Base-by-base conservation (phyloP, 148 eudicot species). In the Chenopodium quinoa region DNA sequence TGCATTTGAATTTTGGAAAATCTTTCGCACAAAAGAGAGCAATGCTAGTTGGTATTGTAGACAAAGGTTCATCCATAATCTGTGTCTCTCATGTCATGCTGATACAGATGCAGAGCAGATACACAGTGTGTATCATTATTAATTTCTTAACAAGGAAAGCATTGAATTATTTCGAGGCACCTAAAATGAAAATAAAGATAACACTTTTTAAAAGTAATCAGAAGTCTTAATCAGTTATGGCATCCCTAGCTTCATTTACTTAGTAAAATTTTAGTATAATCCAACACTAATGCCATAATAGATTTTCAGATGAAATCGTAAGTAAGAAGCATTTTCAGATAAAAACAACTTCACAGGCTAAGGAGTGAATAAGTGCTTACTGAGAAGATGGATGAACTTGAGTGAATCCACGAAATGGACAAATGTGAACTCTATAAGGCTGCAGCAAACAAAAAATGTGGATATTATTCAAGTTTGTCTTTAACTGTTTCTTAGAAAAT, bases 371-470 rank as follows among this genome's bases (percentile, higher is more conserved):
- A 56, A 75, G 68, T 73, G 82, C 86, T 81, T 81, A 84, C 86
- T 84, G 84, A 9, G 84, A 75, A 31, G 81, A 52, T 58, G 86
- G 84, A 81, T 84, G 84, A 58, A 84, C 78, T 71, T 77, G 84
- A 10, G 86, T 27, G 75, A 84, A 73, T 66, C 86, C 84, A 14
- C 84, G 84, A 67, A 84, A 84, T 73, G 86, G 86, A 29, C 84
- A 84, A 37, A 84, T 78, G 8, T 84, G 86, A 81, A 84, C 81
- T 67, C 86, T 78, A 56, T 84, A 81, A 60, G 84, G 84, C 86
- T 81, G 84, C 86, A 81, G 54, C 78, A 84, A 67, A 78, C 29
- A 77, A 32, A 13, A 37, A 50, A 77, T 47, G 50, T 31, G 22
- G 54, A 32, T 17, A 34, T 32, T 72, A 56, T 31, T 58, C 66